These are phyloP conservation scores for Hypocrella siamensis DNA, from an alignment of 2,329 filamentous ascomycete species.

Conservation along the genomic window DNA sequence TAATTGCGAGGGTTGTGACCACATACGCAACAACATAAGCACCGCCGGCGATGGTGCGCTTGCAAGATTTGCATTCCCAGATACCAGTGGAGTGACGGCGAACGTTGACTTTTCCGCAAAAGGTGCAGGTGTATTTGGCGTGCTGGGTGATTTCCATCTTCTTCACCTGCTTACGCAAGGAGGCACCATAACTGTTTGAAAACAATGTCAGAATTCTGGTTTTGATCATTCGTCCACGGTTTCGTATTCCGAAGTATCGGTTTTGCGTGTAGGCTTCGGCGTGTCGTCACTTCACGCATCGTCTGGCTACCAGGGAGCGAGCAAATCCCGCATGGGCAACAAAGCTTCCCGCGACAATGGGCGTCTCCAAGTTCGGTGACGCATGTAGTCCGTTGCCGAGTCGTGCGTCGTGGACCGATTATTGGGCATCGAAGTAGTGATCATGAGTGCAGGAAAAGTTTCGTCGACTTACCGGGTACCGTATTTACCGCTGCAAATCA, in stretches of 20 bases:
- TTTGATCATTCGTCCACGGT: background rate
- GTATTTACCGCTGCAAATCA: constrained; percentile 55
- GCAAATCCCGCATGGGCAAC: too few species aligned
- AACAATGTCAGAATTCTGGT: background rate
- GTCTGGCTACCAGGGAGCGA: too few species aligned
- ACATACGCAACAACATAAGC: constrained; percentile 90
- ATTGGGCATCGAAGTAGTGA: too few species aligned
- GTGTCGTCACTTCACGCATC: too few species aligned
- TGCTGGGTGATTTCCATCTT: constrained; percentile 99
- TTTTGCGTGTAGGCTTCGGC: background rate
- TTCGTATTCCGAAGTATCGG: background rate
- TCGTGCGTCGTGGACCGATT: too few species aligned
- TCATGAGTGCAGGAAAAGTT: too few species aligned
- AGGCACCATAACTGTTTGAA: constrained; percentile 75
- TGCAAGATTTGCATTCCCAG: constrained; percentile 93
- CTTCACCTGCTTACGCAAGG: constrained; percentile 91
- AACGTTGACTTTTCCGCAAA: constrained; percentile 95
- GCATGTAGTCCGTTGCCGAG: too few species aligned
- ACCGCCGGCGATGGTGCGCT: constrained; percentile 61
- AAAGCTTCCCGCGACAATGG: too few species aligned
- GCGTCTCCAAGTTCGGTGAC: too few species aligned
- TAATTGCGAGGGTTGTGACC: background rate
- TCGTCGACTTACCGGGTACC: constrained; percentile 64
- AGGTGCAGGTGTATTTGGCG: constrained; percentile 92
- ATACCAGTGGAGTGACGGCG: constrained; percentile 85